These are phyloP conservation scores for Tricholoma matsutake DNA, from an alignment of 768 basidiomycete genomes.

Conservation along the genomic window DNA sequence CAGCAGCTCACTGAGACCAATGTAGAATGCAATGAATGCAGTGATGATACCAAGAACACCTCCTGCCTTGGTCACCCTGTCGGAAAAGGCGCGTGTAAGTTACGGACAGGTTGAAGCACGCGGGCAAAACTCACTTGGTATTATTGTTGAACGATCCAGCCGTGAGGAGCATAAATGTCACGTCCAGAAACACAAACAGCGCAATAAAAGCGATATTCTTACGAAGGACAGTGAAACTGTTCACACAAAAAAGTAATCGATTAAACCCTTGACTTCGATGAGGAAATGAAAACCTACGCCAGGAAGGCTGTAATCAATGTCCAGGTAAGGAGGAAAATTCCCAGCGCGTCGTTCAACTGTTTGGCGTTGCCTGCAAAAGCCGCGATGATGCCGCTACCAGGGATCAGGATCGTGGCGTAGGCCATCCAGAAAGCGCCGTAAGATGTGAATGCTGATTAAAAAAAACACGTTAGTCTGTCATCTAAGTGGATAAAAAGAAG, in stretches of 20 bases:
- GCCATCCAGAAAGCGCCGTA: conserved; percentile 92
- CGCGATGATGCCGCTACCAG: conserved; percentile 55
- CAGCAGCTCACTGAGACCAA: conserved; percentile 43
- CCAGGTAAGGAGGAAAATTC: conserved; percentile 76
- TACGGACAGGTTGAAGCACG: not conserved
- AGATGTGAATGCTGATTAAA: conserved; percentile 62
- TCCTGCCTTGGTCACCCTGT: conserved; percentile 38
- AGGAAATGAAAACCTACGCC: conserved; percentile 39
- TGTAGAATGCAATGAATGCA: conserved; percentile 47
- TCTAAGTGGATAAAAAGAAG: not conserved
- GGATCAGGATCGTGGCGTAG: conserved; percentile 70
- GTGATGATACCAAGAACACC: conserved; percentile 44
- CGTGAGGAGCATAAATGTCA: conserved; percentile 43
- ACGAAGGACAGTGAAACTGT: conserved; percentile 36
- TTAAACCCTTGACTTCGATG: not conserved
- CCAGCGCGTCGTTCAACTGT: conserved; percentile 54
- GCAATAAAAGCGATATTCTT: conserved; percentile 38
- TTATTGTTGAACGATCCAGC: conserved; percentile 33
- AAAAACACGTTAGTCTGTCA: conserved; percentile 4
- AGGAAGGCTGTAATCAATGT: conserved; percentile 67
- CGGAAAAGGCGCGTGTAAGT: not conserved
- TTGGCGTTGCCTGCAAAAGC: conserved; percentile 41
- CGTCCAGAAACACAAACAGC: conserved; percentile 34
- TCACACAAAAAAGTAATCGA: not conserved
- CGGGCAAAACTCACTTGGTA: conserved; percentile 22